Base-by-base conservation (phyloP, 257 asterid species). In the Scutellaria baicalensis region DNA sequence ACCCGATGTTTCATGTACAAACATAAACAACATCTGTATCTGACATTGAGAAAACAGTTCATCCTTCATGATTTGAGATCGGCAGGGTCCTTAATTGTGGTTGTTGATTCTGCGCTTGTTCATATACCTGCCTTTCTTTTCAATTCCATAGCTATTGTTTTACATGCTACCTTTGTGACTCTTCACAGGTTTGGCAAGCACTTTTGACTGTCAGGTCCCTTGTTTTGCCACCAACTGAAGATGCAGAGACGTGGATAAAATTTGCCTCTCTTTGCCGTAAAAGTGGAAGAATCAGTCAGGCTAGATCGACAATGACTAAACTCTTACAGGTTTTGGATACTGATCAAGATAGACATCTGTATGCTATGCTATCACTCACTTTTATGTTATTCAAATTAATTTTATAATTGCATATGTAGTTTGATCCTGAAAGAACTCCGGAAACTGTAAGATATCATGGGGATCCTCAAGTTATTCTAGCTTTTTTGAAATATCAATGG, bases 271-370 rank as follows among this genome's bases (percentile, higher is more conserved):
- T 94, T 69, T 94, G 99, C 82, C 97, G 99, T 61, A 88, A 86
- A 84, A 91, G 88, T 86, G 96, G 97, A 83, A 85, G 99, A 79
- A 92, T 94, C 55, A 89, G 97, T 80, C 99, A 91, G 79, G 97
- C 99, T 70, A 88, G 85, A 84, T 89, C 97, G 55, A 94, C 99
- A 57, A 78, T 94, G 78, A 84, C 82, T 61, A 91, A 94, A 79
- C 95, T 94, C 78, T 83, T 91, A 70, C 97, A 89, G 96, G 99
- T 94, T 66, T 72, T 72, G 66, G 44, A 70, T 64, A 35, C 68
- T 66, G 16, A 18, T 51, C 13, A 13, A 23, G 61, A 40, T 27
- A 60, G 33, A 14, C 45, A 13, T 39, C 51, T 40, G 45, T 52
- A 51, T 72, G 49, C 63, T 59, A 47, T 55, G 56, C 55, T 60